phyloP scores from a whole-genome alignment of 2,329 filamentous ascomycete genomes.

The Diaporthe citrichinensis region DNA sequence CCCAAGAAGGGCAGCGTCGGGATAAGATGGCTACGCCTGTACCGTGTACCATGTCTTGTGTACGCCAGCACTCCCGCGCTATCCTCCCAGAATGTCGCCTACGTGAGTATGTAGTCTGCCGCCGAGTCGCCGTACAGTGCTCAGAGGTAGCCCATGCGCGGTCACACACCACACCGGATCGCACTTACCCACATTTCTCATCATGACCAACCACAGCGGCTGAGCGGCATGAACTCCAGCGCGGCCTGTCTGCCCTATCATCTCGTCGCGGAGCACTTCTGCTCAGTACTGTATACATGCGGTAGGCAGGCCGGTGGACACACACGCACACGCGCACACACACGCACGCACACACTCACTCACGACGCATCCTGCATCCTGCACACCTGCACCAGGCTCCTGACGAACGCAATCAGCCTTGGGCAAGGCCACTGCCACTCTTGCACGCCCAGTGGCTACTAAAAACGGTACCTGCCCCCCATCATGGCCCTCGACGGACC shows the following conservation, averaged over 20 bases:
- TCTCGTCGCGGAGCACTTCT: neutral
- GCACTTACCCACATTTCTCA: conserved; percentile 23
- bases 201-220: conserved; percentile 29
- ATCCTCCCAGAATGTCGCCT: neutral
- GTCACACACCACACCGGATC: neutral
- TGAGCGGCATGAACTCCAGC: neutral
- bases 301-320: neutral
- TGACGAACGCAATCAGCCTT: conserved; percentile 20
- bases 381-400: conserved; percentile 15
- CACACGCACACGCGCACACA: conserved; percentile 2
- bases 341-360: neutral
- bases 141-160: conserved; percentile 21
- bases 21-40: neutral
- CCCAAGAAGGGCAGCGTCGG: conserved; percentile 6
- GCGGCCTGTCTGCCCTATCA: conserved; percentile 18
- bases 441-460: conserved; percentile 4
- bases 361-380: conserved; percentile 30
- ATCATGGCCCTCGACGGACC: neutral
- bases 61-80: neutral
- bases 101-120: neutral
- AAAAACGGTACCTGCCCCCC: neutral
- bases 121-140: conserved; percentile 1
- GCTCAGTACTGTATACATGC: neutral
- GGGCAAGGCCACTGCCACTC: conserved; percentile 20
- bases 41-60: neutral